Base-by-base conservation (phyloP, 345 rosid genomes). In the Citrus cavaleriei region DNA sequence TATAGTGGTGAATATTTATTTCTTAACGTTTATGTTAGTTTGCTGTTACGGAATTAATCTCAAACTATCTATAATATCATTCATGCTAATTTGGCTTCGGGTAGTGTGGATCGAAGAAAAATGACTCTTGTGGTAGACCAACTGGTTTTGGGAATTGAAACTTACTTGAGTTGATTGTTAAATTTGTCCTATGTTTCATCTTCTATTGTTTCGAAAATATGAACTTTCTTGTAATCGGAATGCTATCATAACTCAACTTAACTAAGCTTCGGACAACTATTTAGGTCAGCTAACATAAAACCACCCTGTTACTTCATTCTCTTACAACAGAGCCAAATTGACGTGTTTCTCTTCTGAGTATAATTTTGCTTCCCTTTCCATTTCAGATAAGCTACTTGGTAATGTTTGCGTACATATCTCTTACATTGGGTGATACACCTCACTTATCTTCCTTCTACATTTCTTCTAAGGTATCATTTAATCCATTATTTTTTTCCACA, bases 401-500 rank as follows among this genome's bases (percentile, higher is more conserved):
- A 80, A 95, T 95, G 99, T 93, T 95, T 80, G 92, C 92, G 55
- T 96, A 96, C 79, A 91, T 94, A 72, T 96, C 99, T 72, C 65
- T 94, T 83, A 90, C 97, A 34, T 82, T 96, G 82, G 99, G 99
- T 79, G 98, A 92, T 85, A 78, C 93, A 68, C 85, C 86, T 34
- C 86, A 69, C 67, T 81, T 91, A 73, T 83, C 84, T 76, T 82
- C 94, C 14, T 87, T 93, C 83, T 96, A 88, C 84, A 73, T 94
- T 81, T 88, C 98, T 62, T 96, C 97, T n/a, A 94, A 92, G 98
- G 98, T 96, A 87, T 81, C 21, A 63, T 19, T 72, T 73, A 34
- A 9, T 28, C 22, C 62, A 38, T 65, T 46, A 12, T 46, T 46
- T 79, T 78, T 34, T 34, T 60, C 14, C 68, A 24, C 28, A 25